Evolutionary conservation across 345 rosid genomes (phyloP), one percentile per base, ranked within the genome.

Genomic region (thale cress (Arabidopsis thaliana)): DNA sequence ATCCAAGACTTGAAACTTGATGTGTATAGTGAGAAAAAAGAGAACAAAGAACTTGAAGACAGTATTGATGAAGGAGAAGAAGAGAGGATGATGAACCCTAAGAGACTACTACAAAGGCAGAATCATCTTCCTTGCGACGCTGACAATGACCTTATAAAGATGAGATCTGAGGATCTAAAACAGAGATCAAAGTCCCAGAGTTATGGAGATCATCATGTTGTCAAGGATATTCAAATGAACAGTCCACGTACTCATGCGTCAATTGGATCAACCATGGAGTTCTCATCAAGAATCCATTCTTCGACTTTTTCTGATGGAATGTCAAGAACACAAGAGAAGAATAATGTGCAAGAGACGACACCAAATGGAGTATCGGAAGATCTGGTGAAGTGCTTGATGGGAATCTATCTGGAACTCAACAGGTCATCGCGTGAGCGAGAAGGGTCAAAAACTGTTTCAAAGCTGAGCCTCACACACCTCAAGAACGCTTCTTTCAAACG

Each of bases 301-400:
- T 82, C 83, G 8, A 84, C 84, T 2, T 73, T 61, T 52, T 68
- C 81, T 1, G 84, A 90, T 87, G 89, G 60, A 80, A 2, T 42
- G n/a, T 30, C 72, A 22, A 71, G 76, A 49, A 16, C 33, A 6
- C 57, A 40, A 59, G 77, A 72, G 63, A 72, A 46, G 28, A 57
- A 44, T 28, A 78, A 59, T 50, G 45, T 20, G 11, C 40, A 58
- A 7, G 68, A 71, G 48, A 49, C 42, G 6, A 58, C 87, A 65
- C 90, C 94, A 22, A 93, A 91, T 25, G 81, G 68, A 59, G 77
- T 93, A n/a, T 87, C 97, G 1, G 94, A 91, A 80, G 87, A 88
- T 56, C 79, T 93, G 33, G 79, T 89, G 58, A 86, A 74, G 78
- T 87, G 91, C 81, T 79, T 93, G 44, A 86, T 88, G 75, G 81